These are phyloP conservation scores for Cinnamomum chago DNA, from an alignment of 164 flowering plant genomes.

Conservation along the genomic window DNA sequence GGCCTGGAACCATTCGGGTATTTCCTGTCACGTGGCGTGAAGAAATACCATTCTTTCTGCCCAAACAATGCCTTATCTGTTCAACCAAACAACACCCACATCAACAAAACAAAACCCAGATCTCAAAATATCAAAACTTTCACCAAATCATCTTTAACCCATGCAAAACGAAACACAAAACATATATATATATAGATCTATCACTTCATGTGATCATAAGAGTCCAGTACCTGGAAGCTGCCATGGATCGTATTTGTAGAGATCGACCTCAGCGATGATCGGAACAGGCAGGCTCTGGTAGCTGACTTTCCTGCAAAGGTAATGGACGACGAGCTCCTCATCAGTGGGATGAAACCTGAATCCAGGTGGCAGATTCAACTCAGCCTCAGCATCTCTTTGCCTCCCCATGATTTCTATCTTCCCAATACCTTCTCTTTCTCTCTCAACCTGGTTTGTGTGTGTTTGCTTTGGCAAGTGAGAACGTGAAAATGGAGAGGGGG, in stretches of 20 bases:
- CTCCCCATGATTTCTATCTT: conserved; percentile 8
- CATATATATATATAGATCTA: too few relatives aligned
- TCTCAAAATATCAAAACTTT: neutral
- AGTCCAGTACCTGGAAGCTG: conserved; percentile 24
- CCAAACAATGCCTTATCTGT: conserved; percentile 29
- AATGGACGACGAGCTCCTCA: conserved; percentile 31
- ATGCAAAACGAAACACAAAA: neutral
- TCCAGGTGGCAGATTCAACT: conserved; percentile 27
- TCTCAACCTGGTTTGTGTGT: too few relatives aligned
- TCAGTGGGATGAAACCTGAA: conserved; percentile 35
- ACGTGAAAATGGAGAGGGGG: neutral
- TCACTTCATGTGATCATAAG: neutral
- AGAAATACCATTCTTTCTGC: conserved; percentile 30
- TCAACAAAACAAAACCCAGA: neutral
- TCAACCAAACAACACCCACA: neutral
- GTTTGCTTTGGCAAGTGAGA: neutral
- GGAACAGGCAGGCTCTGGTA: conserved; percentile 24
- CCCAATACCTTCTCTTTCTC: too few relatives aligned
- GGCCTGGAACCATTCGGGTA: conserved; percentile 28
- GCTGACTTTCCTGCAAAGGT: conserved; percentile 21
- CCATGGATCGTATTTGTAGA: conserved; percentile 30
- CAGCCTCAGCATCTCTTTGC: conserved; percentile 24
- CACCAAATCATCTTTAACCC: neutral
- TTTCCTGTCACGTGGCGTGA: conserved; percentile 24
- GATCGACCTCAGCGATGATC: conserved; percentile 32